Evolutionary conservation across 176 grass and related monocot species (phyloP).

Genomic region (Avena insularis): DNA sequence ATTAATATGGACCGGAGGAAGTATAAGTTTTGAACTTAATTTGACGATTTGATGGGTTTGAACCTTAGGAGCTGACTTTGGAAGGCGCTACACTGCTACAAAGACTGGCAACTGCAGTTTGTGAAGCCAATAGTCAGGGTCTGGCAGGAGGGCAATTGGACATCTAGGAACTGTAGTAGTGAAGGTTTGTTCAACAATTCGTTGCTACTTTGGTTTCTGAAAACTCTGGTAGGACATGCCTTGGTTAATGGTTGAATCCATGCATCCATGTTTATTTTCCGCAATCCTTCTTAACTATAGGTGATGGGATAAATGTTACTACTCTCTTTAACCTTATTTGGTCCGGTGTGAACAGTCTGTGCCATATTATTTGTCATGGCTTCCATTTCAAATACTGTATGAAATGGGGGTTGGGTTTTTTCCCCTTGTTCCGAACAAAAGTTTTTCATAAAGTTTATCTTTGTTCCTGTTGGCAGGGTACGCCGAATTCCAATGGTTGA

Average conservation of each 20-base stretch:
- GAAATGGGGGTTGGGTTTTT: no score
- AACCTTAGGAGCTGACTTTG: not conserved
- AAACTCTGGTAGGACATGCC: not conserved
- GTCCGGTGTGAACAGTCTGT: not conserved
- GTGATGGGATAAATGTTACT: not conserved
- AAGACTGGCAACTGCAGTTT: not conserved
- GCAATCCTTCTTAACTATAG: not conserved
- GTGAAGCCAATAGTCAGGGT: not conserved
- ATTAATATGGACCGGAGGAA: no score
- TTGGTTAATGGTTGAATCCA: not conserved
- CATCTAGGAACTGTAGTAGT: not conserved
- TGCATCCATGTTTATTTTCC: not conserved
- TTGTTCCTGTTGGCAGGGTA: not conserved
- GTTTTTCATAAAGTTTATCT: not conserved
- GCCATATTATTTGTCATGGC: not conserved
- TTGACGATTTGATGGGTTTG: not conserved
- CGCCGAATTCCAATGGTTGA: not conserved
- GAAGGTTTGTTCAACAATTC: not conserved
- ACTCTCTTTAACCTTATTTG: not conserved
- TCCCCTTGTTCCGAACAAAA: not conserved
- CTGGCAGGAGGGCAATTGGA: not conserved
- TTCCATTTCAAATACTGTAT: no score
- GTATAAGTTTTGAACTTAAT: not conserved
- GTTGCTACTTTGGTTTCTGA: not conserved
- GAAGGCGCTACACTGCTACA: not conserved